Base-by-base conservation (phyloP, 176 grass and related monocot species). In the Musa itinerans region DNA sequence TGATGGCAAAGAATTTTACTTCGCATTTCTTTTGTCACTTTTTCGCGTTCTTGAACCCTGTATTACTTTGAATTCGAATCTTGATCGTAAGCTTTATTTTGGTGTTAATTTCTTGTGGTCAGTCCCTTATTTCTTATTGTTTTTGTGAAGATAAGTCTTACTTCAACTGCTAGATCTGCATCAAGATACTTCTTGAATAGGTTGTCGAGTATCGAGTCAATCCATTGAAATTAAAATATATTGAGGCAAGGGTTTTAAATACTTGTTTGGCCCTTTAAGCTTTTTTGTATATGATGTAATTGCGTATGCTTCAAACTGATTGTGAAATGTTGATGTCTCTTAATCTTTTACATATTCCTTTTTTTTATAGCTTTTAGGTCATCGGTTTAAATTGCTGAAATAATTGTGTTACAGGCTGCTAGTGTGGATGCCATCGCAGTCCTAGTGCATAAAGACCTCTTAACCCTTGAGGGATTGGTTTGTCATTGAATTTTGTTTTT, bases 391-490 rank as follows among this genome's bases (percentile, higher is more conserved):
- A 77, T 53, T 77, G 8, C 66, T 57, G 68, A 67, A 82, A 14
- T 87, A 52, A 16, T 10, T 87, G 50, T 69, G 0, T 70, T 13
- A 87, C 86, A 97, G 94, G 79, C 69, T 74, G 78, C 79, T 19
- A 83, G 84, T 9, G 68, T 97, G 55, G 84, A 85, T 25, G 84
- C 75, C 0, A 87, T 93, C 85, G 74, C 86, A 4, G 74, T 66
- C 20, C 75, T 97, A 27, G 87, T 97, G 81, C 90, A 85, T 50
- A 97, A 87, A 52, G 86, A 85, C 79, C 69, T 76, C 54, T 25
- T 97, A 68, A 90, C 75, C 10, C 88, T 97, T 15, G 90, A 90
- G 2, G 84, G 83, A 79, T 84, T 97, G 94, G 94, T 97, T 73
- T 29, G 80, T 73, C 53, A 26, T 66, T 53, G 19, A 59, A 43